Conservation (phyloP, 257 asterid species). For the Henckelia pumila region DNA sequence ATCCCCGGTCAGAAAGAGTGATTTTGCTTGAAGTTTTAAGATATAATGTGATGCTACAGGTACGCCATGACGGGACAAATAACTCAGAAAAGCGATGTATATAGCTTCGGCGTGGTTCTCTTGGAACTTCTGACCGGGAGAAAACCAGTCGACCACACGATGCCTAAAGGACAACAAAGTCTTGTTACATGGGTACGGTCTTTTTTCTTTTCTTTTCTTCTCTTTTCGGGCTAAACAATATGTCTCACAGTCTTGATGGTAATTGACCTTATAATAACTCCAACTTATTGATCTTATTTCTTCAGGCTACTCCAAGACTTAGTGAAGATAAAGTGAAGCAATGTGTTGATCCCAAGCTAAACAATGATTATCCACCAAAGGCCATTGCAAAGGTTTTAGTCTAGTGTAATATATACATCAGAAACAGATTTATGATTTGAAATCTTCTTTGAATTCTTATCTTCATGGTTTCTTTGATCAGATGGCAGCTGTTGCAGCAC, state of each 20-base stretch:
- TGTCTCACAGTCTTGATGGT: background rate
- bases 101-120: slow-evolving; percentile 92
- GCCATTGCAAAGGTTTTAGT: slow-evolving; percentile 72
- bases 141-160: slow-evolving; percentile 92
- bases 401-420: background rate
- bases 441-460: background rate
- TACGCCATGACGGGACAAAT: slow-evolving; percentile 97
- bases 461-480: slow-evolving; percentile 21
- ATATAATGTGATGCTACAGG: slow-evolving; percentile 34
- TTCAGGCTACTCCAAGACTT: slow-evolving; percentile 92
- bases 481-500: slow-evolving; percentile 99
- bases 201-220: background rate
- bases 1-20: background rate
- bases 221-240: background rate
- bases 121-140: slow-evolving; percentile 88
- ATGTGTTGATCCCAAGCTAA: slow-evolving; percentile 91
- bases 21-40: background rate
- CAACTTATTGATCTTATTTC: background rate
- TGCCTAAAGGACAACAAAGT: slow-evolving; percentile 99
- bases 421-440: background rate
- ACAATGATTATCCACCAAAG: slow-evolving; percentile 73
- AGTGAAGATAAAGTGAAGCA: slow-evolving; percentile 98
- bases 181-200: slow-evolving; percentile 78
- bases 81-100: slow-evolving; percentile 89
- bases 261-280: background rate